phyloP scores from a whole-genome alignment of 2,329 filamentous ascomycete genomes.

The Tetracladium maxilliforme region DNA sequence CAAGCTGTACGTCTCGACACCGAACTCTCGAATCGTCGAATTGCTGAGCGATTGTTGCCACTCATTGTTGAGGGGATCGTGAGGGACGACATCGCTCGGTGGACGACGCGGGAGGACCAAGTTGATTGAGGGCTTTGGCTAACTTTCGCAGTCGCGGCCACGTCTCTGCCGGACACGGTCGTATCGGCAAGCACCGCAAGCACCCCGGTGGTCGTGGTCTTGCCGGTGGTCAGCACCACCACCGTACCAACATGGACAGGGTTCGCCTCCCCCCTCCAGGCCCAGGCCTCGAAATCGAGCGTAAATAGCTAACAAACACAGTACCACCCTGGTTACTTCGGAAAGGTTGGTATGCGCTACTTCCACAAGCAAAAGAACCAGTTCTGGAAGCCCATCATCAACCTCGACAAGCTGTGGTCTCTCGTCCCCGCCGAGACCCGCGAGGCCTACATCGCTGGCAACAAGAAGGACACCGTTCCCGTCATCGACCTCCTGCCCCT shows the following conservation, averaged over 20 bases:
- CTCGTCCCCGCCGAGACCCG: conserved; percentile 88
- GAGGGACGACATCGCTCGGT: neutral
- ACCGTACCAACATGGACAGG: conserved; percentile 82
- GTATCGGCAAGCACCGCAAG: conserved; percentile 98
- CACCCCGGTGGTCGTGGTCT: conserved; percentile 68
- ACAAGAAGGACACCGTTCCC: conserved; percentile 80
- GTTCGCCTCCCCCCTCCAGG: too few species aligned
- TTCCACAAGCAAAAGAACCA: conserved; percentile 95
- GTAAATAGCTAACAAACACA: conserved; percentile 39
- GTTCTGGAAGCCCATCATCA: conserved; percentile 98
- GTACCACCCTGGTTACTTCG: conserved; percentile 98
- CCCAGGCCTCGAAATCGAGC: too few species aligned
- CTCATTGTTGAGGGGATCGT: neutral
- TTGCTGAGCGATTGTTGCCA: conserved; percentile 6
- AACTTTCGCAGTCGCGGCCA: conserved; percentile 72
- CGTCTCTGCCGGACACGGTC: conserved; percentile 96
- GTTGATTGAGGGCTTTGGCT: too few species aligned
- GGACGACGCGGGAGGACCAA: neutral
- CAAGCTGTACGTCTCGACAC: conserved; percentile 53
- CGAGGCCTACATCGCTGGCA: conserved; percentile 72
- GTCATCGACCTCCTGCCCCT: conserved; percentile 95
- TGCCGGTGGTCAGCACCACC: conserved; percentile 99
- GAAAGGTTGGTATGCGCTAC: conserved; percentile 89
- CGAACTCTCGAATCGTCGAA: conserved; percentile 7
- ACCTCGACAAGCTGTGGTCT: conserved; percentile 98